phyloP scores from a whole-genome alignment of 1,284 basidiomycete species.

The Agaricales sp. region DNA sequence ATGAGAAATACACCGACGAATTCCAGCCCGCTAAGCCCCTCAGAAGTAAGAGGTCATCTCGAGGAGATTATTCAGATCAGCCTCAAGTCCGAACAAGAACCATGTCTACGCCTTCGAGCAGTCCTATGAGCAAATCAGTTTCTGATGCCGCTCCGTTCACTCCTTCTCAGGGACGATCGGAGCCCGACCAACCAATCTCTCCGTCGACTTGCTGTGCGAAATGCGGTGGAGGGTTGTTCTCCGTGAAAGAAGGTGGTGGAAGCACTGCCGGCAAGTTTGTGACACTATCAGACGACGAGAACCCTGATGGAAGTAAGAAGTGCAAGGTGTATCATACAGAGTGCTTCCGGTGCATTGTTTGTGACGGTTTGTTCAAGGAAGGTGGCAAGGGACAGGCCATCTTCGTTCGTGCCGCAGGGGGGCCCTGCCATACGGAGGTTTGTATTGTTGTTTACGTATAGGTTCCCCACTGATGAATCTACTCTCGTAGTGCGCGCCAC shows the following conservation, averaged over 20 bases:
- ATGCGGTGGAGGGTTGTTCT: conserved; percentile 50
- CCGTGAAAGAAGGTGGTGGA: conserved; percentile 37
- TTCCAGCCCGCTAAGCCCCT: conserved; percentile 6
- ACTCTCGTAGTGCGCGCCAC: conserved; percentile 47
- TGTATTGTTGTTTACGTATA: conserved; percentile 15
- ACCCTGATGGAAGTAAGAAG: conserved; percentile 24
- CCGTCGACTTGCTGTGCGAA: conserved; percentile 34
- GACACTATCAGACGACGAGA: conserved; percentile 46
- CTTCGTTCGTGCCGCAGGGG: conserved; percentile 52
- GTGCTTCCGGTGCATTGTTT: conserved; percentile 65
- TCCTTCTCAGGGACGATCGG: neutral
- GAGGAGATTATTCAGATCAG: conserved; percentile 17
- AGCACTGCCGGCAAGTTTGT: conserved; percentile 33
- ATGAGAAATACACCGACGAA: conserved; percentile 14
- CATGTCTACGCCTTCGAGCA: neutral
- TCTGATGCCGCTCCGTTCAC: neutral
- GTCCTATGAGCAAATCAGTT: neutral
- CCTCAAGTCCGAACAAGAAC: neutral
- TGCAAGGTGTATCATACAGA: conserved; percentile 56
- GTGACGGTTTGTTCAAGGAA: conserved; percentile 53
- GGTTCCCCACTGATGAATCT: conserved; percentile 7
- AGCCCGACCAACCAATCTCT: conserved; percentile 14
- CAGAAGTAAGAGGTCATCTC: conserved; percentile 8
- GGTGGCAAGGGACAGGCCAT: conserved; percentile 47
- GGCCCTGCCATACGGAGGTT: conserved; percentile 67